A percentile compares a stretch with the other conserved stretches of the same genome.
phyloP scores from a whole-genome alignment of 2,329 filamentous ascomycete species.

The Cladosporium sp. region DNA sequence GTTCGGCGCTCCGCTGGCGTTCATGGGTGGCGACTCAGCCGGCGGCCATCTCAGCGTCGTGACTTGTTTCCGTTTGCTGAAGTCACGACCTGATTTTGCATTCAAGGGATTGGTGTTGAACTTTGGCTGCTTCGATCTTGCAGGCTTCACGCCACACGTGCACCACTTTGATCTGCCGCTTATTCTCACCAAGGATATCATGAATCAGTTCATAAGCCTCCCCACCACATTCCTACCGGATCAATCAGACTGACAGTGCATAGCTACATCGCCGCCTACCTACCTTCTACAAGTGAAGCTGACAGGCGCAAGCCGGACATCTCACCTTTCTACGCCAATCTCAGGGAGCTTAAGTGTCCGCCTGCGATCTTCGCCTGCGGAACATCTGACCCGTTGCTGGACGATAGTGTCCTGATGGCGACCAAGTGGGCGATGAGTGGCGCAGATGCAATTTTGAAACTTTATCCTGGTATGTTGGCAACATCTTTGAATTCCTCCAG shows the following conservation, averaged over 20 bases:
- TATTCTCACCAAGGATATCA: constrained; percentile 49
- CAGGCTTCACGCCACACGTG: constrained; percentile 44
- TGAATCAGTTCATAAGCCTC: constrained; percentile 38
- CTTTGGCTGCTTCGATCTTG: constrained; percentile 55
- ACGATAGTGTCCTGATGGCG: constrained; percentile 55
- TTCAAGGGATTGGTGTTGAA: constrained; percentile 55
- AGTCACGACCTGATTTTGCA: constrained; percentile 39
- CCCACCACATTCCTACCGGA: not conserved
- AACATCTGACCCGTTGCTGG: constrained; percentile 55
- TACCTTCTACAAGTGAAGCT: constrained; percentile 44
- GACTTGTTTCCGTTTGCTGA: constrained; percentile 50
- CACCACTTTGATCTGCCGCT: constrained; percentile 43
- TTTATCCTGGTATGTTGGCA: constrained; percentile 43
- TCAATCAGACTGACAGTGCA: not conserved
- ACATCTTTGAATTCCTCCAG: not conserved
- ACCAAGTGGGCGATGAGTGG: constrained; percentile 56
- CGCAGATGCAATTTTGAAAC: constrained; percentile 52
- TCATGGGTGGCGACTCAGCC: constrained; percentile 53
- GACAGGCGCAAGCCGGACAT: constrained; percentile 48
- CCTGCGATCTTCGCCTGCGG: constrained; percentile 57
- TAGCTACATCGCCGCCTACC: constrained; percentile 48
- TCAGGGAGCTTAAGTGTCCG: constrained; percentile 45
- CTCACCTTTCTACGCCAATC: constrained; percentile 53
- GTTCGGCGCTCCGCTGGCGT: constrained; percentile 44
- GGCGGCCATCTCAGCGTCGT: constrained; percentile 53